phyloP scores from a whole-genome alignment of 2,329 filamentous ascomycete genomes.

The Ramularia collo-cygni region DNA sequence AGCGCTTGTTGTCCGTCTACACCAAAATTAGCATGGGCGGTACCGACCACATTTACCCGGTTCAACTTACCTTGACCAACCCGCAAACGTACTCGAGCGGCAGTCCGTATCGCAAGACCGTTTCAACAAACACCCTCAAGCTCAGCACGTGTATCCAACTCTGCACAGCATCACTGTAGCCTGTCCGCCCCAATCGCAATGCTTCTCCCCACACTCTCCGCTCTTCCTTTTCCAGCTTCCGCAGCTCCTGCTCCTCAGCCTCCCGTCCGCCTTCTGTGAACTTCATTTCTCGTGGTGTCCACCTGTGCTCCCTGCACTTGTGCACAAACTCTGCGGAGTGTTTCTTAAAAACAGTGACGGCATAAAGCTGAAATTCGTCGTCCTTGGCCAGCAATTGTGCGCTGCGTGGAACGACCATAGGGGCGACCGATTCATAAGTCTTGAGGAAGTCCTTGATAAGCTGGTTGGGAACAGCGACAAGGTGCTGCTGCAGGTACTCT shows the following conservation, averaged over 20 bases:
- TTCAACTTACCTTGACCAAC: constrained; percentile 64
- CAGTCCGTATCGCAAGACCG: constrained; percentile 89
- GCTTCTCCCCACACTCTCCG: constrained; percentile 90
- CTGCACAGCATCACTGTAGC: constrained; percentile 94
- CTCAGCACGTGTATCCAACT: constrained; percentile 90
- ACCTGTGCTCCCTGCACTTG: constrained; percentile 87
- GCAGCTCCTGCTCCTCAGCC: constrained; percentile 80
- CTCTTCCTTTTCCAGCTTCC: constrained; percentile 75
- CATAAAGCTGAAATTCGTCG: constrained; percentile 81
- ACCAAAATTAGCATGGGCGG: neutral
- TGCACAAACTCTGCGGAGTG: constrained; percentile 78
- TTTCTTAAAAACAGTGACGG: constrained; percentile 92
- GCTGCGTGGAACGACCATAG: constrained; percentile 91
- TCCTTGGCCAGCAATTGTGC: constrained; percentile 74
- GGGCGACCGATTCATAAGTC: constrained; percentile 77
- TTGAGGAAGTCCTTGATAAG: constrained; percentile 81
- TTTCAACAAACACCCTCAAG: constrained; percentile 92
- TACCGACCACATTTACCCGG: neutral
- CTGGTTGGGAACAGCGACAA: constrained; percentile 77
- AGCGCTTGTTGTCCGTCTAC: constrained; percentile 75
- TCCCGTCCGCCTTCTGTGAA: constrained; percentile 85
- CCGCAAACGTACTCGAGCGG: constrained; percentile 84
- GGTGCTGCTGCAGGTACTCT: constrained; percentile 93
- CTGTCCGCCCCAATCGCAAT: constrained; percentile 76
- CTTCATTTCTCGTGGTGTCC: constrained; percentile 91